Conservation (phyloP, 1,284 basidiomycete genomes). For the Chondrostereum purpureum region DNA sequence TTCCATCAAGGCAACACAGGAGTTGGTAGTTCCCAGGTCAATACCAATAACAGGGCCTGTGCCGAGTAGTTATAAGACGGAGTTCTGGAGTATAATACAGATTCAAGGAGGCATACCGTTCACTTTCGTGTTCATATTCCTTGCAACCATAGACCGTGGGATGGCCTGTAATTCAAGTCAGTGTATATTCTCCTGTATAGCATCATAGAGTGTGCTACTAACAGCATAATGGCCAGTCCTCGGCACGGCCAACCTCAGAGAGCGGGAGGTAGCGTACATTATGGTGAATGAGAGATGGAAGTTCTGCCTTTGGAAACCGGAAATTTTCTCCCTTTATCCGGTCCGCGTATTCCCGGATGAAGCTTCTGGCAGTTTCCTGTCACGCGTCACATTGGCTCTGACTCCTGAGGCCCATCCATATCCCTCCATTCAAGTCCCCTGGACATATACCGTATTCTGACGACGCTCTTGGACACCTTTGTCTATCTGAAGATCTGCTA, state of each 20-base stretch:
- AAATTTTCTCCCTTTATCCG: too few relatives aligned
- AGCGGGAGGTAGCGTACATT: slow-evolving; percentile 63
- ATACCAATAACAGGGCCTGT: slow-evolving; percentile 78
- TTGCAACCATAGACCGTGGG: slow-evolving; percentile 63
- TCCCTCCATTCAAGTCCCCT: too few relatives aligned
- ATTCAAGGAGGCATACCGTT: slow-evolving; percentile 42
- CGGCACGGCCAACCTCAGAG: slow-evolving; percentile 47
- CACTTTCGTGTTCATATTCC: slow-evolving; percentile 82
- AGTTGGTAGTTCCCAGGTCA: slow-evolving; percentile 86
- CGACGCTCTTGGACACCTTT: too few relatives aligned
- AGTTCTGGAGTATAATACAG: background rate
- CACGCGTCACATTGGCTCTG: too few relatives aligned
- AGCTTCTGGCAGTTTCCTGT: background rate
- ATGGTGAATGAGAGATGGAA: slow-evolving; percentile 33
- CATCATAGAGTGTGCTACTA: slow-evolving; percentile 16
- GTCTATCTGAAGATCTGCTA: too few relatives aligned
- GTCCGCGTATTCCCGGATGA: background rate
- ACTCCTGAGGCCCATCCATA: too few relatives aligned
- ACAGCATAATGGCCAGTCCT: slow-evolving; percentile 65
- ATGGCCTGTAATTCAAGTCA: slow-evolving; percentile 48
- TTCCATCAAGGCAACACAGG: slow-evolving; percentile 94
- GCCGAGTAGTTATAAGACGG: background rate
- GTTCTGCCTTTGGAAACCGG: too few relatives aligned
- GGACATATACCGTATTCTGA: too few relatives aligned
- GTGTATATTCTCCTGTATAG: slow-evolving; percentile 9